Conservation (phyloP, 1,284 basidiomycete species). For the Retiboletus fuscus region DNA sequence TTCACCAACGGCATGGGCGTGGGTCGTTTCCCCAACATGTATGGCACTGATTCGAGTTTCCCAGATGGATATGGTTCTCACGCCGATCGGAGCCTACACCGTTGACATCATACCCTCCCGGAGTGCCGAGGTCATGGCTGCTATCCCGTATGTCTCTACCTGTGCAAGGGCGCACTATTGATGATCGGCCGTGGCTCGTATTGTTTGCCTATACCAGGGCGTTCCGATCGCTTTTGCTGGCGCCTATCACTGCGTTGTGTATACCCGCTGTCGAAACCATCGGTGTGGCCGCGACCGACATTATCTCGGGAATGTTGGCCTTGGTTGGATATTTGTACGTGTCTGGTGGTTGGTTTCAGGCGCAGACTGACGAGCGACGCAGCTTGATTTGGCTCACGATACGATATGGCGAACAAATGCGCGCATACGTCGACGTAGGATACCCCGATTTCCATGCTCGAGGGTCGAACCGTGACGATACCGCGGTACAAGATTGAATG, state of each 20-base stretch:
- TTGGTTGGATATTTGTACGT: constrained; percentile 60
- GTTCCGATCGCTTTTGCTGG: constrained; percentile 55
- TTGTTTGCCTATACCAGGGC: constrained; percentile 50
- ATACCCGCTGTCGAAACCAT: constrained; percentile 61
- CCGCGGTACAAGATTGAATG: background rate
- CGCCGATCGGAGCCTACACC: constrained; percentile 64
- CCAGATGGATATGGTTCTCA: constrained; percentile 61
- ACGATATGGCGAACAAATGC: constrained; percentile 43
- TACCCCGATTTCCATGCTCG: background rate
- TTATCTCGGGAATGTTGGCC: constrained; percentile 56
- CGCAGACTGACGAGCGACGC: constrained; percentile 13
- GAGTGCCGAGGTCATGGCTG: constrained; percentile 66
- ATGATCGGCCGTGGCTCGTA: background rate
- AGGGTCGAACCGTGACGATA: background rate
- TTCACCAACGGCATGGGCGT: constrained; percentile 66
- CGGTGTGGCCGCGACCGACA: constrained; percentile 66
- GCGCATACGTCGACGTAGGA: constrained; percentile 4
- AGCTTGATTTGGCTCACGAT: constrained; percentile 59
- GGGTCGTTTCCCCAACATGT: constrained; percentile 27
- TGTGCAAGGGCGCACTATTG: background rate
- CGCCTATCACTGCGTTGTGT: constrained; percentile 34
- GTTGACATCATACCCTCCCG: constrained; percentile 66
- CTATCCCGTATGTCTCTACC: constrained; percentile 49
- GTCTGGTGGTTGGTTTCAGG: background rate
- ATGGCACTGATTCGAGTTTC: background rate